Conservation (phyloP, 108 stramenopile genomes). For the Pseudonitzschia pungens region DNA sequence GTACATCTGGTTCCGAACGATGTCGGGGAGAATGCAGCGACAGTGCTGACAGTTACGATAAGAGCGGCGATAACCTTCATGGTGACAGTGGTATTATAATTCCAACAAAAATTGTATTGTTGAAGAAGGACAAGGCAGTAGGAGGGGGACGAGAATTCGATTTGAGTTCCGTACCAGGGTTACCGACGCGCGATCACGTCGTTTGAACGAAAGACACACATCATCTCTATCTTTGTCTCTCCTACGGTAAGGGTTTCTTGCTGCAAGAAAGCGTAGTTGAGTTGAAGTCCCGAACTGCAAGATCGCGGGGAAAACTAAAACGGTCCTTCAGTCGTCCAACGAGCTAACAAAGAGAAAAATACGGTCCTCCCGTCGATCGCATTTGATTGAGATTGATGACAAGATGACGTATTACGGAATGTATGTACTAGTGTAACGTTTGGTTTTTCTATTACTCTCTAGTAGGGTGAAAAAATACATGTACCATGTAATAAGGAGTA, state of each 20-base stretch:
- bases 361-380: too few species aligned
- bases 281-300: not conserved
- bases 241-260: not conserved
- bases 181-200: not conserved
- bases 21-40: conserved; percentile 79
- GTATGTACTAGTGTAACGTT: too few species aligned
- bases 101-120: not conserved
- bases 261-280: conserved; percentile 6
- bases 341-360: too few species aligned
- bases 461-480: too few species aligned
- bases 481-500: too few species aligned
- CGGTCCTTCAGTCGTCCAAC: not conserved
- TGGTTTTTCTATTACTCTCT: too few species aligned
- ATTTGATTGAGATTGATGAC: too few species aligned
- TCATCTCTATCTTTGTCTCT: not conserved
- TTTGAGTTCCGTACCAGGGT: not conserved
- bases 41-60: conserved; percentile 63
- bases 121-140: too few species aligned
- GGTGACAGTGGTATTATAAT: conserved; percentile 22
- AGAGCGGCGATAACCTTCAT: conserved; percentile 74
- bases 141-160: not conserved
- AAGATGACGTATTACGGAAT: too few species aligned
- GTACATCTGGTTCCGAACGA: conserved; percentile 70
- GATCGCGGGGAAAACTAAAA: not conserved
- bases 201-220: not conserved